Conservation (phyloP, 768 basidiomycete species). For the Leccinum longicurvipes region DNA sequence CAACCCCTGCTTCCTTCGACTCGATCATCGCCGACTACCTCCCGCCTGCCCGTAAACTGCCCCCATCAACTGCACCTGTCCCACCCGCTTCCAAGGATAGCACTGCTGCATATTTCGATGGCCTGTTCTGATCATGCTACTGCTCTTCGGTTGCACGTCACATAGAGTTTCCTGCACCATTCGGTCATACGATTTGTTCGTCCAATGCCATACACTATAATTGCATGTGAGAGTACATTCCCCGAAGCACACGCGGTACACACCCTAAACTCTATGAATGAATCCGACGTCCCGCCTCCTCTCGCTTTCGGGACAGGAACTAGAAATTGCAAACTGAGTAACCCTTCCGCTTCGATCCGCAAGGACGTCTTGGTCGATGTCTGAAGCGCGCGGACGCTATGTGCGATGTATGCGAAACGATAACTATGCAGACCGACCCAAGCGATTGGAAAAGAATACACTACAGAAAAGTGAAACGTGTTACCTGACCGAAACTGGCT, state of each 20-base stretch:
- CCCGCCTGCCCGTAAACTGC: conserved; percentile 35
- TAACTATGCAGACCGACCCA: conserved; percentile 51
- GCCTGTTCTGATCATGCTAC: conserved; percentile 31
- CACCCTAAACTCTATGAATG: conserved; percentile 88
- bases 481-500: conserved; percentile 69
- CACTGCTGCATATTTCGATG: conserved; percentile 40
- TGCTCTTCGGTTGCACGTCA: background rate
- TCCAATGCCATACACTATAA: conserved; percentile 31
- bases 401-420: conserved; percentile 71
- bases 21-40: conserved; percentile 74
- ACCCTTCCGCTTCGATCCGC: conserved; percentile 77
- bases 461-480: conserved; percentile 6
- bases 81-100: conserved; percentile 23
- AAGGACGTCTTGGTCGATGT: conserved; percentile 86
- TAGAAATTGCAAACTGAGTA: conserved; percentile 86
- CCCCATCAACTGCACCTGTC: conserved; percentile 1
- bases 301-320: conserved; percentile 55
- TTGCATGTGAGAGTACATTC: conserved; percentile 9
- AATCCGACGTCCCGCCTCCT: conserved; percentile 45
- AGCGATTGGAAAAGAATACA: background rate
- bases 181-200: conserved; percentile 24
- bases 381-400: conserved; percentile 71
- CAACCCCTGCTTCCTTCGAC: conserved; percentile 57
- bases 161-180: conserved; percentile 11
- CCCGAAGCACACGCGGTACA: conserved; percentile 25